Evolutionary conservation across 2,329 filamentous ascomycete genomes (phyloP).

Genomic region (Fusarium sarcochroum): DNA sequence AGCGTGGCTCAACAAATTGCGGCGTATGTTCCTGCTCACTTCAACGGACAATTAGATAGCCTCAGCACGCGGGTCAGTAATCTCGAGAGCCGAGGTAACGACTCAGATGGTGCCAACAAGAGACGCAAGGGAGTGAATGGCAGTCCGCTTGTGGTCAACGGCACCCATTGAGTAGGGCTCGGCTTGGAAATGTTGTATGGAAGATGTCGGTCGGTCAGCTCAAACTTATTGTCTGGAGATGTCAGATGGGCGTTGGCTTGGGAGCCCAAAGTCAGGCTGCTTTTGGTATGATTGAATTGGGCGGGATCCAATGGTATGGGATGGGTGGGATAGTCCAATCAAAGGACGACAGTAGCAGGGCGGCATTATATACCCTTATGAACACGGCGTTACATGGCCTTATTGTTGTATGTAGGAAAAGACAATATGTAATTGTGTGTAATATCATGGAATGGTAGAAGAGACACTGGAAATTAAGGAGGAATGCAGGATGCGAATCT

Average conservation of each 20-base stretch:
- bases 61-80: constrained; percentile 37
- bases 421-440: background rate
- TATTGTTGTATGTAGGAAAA: constrained; percentile 3
- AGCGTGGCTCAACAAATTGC: constrained; percentile 58
- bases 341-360: constrained; percentile 11
- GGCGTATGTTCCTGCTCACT: constrained; percentile 43
- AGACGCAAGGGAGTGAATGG: constrained; percentile 45
- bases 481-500: background rate
- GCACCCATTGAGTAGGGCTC: constrained; percentile 18
- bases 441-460: background rate
- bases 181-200: background rate
- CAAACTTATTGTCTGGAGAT: background rate
- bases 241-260: constrained; percentile 14
- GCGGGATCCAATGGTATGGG: background rate
- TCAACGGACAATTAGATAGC: constrained; percentile 34
- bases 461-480: background rate
- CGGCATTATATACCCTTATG: constrained; percentile 41
- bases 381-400: constrained; percentile 25
- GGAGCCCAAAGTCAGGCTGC: constrained; percentile 1
- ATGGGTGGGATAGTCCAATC: background rate
- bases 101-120: constrained; percentile 35
- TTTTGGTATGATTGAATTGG: constrained; percentile 18
- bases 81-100: constrained; percentile 38
- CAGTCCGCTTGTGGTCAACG: constrained; percentile 24
- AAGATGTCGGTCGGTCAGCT: background rate